Evolutionary conservation across 2,329 filamentous ascomycete species (phyloP).

Genomic region (Diaporthe sp.): DNA sequence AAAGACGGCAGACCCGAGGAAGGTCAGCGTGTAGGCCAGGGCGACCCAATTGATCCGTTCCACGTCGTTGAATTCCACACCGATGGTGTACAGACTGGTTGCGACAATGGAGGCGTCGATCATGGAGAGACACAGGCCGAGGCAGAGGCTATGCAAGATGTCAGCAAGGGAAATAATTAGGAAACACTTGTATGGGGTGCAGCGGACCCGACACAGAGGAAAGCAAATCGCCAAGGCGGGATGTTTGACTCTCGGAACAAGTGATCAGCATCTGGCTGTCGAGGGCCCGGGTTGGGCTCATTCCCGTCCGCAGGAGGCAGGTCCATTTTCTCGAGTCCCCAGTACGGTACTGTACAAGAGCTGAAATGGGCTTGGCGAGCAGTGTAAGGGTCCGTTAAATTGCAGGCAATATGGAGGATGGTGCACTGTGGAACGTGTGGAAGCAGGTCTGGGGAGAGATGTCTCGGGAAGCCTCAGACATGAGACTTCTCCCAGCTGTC

Average conservation of each 20-base stretch:
- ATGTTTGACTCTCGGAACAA: slow-evolving; percentile 43
- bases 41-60: slow-evolving; percentile 67
- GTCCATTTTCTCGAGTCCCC: slow-evolving; percentile 18
- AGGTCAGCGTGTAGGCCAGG: slow-evolving; percentile 69
- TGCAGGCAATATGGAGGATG: slow-evolving; percentile 35
- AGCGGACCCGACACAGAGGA: slow-evolving; percentile 52
- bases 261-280: slow-evolving; percentile 5
- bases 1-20: slow-evolving; percentile 69
- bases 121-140: slow-evolving; percentile 70
- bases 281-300: not conserved
- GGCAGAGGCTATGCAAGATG: slow-evolving; percentile 55
- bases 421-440: slow-evolving; percentile 35
- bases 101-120: slow-evolving; percentile 73
- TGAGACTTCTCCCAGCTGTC: slow-evolving; percentile 36
- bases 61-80: slow-evolving; percentile 62
- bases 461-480: slow-evolving; percentile 27
- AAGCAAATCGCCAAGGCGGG: slow-evolving; percentile 52
- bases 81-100: slow-evolving; percentile 70
- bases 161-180: slow-evolving; percentile 10
- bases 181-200: not conserved
- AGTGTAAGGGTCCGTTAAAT: slow-evolving; percentile 15
- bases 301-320: not conserved
- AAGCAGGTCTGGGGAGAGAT: slow-evolving; percentile 10
- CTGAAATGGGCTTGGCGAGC: not conserved
- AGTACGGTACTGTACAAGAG: not conserved